Evolutionary conservation across 2,329 filamentous ascomycete genomes (phyloP).

Genomic region (Botrytis sinoallii): DNA sequence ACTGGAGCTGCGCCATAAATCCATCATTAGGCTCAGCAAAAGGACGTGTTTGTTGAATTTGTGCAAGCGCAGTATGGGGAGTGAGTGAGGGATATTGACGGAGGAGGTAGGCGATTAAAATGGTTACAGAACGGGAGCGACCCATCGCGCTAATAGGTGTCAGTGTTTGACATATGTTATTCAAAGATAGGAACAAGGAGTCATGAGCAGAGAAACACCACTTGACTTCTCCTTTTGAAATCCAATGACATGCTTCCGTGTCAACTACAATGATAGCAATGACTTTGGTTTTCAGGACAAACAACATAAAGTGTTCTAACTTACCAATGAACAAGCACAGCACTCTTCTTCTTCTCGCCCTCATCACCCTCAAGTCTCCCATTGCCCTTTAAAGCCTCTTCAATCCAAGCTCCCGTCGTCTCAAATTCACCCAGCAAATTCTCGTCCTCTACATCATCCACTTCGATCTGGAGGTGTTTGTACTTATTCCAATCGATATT

Average conservation of each 20-base stretch:
- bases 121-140: slow-evolving; percentile 85
- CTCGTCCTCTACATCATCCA: slow-evolving; percentile 88
- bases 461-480: slow-evolving; percentile 73
- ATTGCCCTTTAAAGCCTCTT: slow-evolving; percentile 63
- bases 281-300: background rate
- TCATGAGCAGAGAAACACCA: background rate
- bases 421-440: slow-evolving; percentile 82
- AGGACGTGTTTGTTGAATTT: slow-evolving; percentile 67
- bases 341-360: slow-evolving; percentile 49
- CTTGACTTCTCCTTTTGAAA: background rate
- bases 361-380: slow-evolving; percentile 47
- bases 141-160: slow-evolving; percentile 74
- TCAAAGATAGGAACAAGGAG: background rate
- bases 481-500: slow-evolving; percentile 51
- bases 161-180: slow-evolving; percentile 11
- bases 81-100: slow-evolving; percentile 55
- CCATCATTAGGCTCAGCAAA: slow-evolving; percentile 86
- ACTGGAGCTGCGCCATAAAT: slow-evolving; percentile 82
- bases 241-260: too few species aligned
- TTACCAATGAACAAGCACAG: slow-evolving; percentile 69
- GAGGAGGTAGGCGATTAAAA: slow-evolving; percentile 82
- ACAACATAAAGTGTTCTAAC: slow-evolving; percentile 38
- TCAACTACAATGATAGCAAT: background rate
- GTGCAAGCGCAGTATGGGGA: slow-evolving; percentile 57
- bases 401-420: slow-evolving; percentile 76